These are phyloP conservation scores for Microbotryomycetes sp. DNA, from an alignment of 1,284 basidiomycete species.

Conservation along the genomic window DNA sequence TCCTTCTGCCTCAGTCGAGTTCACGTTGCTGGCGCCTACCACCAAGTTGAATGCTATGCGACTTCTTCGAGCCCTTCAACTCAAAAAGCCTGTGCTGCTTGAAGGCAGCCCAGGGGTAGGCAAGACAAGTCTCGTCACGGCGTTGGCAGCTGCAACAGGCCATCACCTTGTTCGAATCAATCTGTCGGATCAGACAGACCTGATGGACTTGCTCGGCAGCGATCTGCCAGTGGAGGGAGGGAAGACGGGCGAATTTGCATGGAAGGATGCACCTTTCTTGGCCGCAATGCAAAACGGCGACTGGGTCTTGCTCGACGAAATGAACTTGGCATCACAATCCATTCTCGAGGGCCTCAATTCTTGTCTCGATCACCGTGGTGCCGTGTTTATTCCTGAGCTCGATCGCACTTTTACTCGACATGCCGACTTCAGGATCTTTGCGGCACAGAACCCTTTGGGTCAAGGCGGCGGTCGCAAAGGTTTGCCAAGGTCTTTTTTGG, in stretches of 20 bases:
- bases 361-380: constrained; percentile 90
- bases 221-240: constrained; percentile 94
- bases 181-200: constrained; percentile 95
- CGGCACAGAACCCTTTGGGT: constrained; percentile 92
- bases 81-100: constrained; percentile 84
- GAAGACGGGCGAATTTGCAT: constrained; percentile 84
- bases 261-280: constrained; percentile 96
- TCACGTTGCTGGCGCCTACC: constrained; percentile 84
- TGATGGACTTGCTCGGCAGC: constrained; percentile 93
- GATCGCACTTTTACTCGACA: constrained; percentile 83
- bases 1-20: constrained; percentile 44
- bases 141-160: constrained; percentile 74
- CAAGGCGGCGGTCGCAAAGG: constrained; percentile 98
- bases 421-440: constrained; percentile 90
- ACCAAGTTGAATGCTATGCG: constrained; percentile 83
- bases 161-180: constrained; percentile 91
- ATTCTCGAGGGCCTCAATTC: constrained; percentile 97
- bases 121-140: constrained; percentile 89
- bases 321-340: constrained; percentile 49
- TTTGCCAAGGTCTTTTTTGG: constrained; percentile 92
- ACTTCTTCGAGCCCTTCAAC: constrained; percentile 81
- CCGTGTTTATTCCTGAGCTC: constrained; percentile 91
- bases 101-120: constrained; percentile 99
- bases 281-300: constrained; percentile 85
- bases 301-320: constrained; percentile 94